A percentile compares a stretch with the other conserved stretches of the same genome.
These are phyloP conservation scores for Linderina pennispora DNA, from an alignment of 192 early-diverging fungal genomes.

Conservation along the genomic window DNA sequence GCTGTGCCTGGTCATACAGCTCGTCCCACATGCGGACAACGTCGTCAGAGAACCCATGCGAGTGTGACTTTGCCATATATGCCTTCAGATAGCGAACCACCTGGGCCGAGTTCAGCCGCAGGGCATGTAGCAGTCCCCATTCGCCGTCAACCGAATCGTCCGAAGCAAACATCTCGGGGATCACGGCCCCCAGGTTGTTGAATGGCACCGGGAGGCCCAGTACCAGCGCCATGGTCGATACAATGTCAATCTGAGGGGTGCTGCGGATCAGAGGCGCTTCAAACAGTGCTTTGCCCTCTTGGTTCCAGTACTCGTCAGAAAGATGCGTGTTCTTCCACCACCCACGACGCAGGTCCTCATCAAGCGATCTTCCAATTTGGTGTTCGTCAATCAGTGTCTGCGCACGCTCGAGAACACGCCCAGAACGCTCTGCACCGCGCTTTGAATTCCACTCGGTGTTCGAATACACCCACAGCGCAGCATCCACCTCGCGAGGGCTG, in stretches of 20 bases:
- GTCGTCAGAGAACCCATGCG: constrained; percentile 38
- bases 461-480: constrained; percentile 78
- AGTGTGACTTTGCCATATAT: constrained; percentile 22
- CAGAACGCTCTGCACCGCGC: constrained; percentile 35
- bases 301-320: constrained; percentile 21
- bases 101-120: constrained; percentile 63
- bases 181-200: constrained; percentile 81
- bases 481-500: constrained; percentile 80
- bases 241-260: constrained; percentile 87
- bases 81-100: constrained; percentile 40
- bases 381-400: constrained; percentile 1
- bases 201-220: constrained; percentile 88
- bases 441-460: constrained; percentile 27
- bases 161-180: constrained; percentile 78
- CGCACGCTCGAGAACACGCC: constrained; percentile 12
- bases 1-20: constrained; percentile 23
- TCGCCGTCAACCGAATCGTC: constrained; percentile 3
- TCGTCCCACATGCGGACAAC: constrained; percentile 22
- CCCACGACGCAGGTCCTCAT: constrained; percentile 37
- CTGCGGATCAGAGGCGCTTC: constrained; percentile 49
- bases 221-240: constrained; percentile 73
- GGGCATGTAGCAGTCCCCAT: constrained; percentile 47
- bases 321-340: constrained; percentile 36
- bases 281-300: constrained; percentile 2
- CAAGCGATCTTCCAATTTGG: constrained; percentile 33